Evolutionary conservation across 768 basidiomycete genomes (phyloP).

Genomic region (Leccinum sublutescens): DNA sequence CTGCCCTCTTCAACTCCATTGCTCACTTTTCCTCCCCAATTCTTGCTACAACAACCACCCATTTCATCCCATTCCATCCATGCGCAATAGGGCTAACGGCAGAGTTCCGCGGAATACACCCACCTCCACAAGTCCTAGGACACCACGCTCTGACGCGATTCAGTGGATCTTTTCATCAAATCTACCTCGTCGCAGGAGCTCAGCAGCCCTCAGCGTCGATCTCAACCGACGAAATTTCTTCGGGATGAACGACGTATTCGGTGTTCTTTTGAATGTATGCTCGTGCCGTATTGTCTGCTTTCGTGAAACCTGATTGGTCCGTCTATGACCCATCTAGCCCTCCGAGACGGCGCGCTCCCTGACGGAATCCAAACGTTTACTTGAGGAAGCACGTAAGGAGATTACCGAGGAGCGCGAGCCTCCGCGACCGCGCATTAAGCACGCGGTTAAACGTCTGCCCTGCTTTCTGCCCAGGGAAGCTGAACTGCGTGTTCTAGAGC

Average conservation of each 20-base stretch:
- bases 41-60: constrained; percentile 8
- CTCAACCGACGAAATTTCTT: constrained; percentile 71
- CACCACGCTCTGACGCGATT: constrained; percentile 41
- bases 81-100: constrained; percentile 27
- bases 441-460: constrained; percentile 76
- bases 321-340: constrained; percentile 46
- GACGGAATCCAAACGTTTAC: constrained; percentile 69
- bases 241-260: constrained; percentile 75
- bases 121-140: constrained; percentile 24
- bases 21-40: constrained; percentile 10
- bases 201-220: constrained; percentile 57
- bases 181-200: constrained; percentile 59
- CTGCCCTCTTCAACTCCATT: constrained; percentile 19
- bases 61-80: constrained; percentile 10
- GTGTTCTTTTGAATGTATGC: constrained; percentile 72
- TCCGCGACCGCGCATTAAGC: constrained; percentile 64
- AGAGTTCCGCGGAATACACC: constrained; percentile 28
- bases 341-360: constrained; percentile 76
- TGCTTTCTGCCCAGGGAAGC: constrained; percentile 68
- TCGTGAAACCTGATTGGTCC: constrained; percentile 10
- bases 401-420: constrained; percentile 67
- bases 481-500: constrained; percentile 65
- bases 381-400: constrained; percentile 78
- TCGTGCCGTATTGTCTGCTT: constrained; percentile 1
- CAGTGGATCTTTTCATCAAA: constrained; percentile 79